phyloP scores from a whole-genome alignment of 306 rosid species.

The Cucumis melo region DNA sequence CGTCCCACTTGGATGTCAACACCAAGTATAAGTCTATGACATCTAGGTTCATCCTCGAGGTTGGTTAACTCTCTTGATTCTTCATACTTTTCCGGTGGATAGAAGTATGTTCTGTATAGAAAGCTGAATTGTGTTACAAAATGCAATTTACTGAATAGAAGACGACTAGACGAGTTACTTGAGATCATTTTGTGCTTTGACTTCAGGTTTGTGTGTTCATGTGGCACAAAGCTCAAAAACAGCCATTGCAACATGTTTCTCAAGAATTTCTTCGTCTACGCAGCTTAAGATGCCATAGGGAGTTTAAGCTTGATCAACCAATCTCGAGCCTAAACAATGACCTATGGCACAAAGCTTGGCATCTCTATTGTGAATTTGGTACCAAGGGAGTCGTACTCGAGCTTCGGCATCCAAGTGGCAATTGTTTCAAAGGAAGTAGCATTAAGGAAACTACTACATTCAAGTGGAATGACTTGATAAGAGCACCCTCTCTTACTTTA shows the following conservation, averaged over 20 bases:
- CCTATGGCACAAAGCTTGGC: slow-evolving; percentile 78
- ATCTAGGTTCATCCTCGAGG: slow-evolving; percentile 80
- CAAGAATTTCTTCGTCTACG: slow-evolving; percentile 42
- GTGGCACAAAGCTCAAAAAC: slow-evolving; percentile 34
- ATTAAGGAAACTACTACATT: slow-evolving; percentile 27
- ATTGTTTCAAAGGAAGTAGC: slow-evolving; percentile 48
- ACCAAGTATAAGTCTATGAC: slow-evolving; percentile 60
- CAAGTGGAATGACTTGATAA: slow-evolving; percentile 70
- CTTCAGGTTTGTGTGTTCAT: slow-evolving; percentile 57
- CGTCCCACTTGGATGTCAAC: slow-evolving; percentile 53
- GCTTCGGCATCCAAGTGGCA: slow-evolving; percentile 32
- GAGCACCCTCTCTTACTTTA: slow-evolving; percentile 51
- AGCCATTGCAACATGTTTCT: slow-evolving; percentile 25
- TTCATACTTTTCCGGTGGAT: not conserved
- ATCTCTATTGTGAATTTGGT: slow-evolving; percentile 81
- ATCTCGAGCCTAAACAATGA: slow-evolving; percentile 32
- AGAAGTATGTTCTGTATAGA: not conserved
- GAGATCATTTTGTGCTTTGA: not conserved
- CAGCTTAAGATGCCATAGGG: slow-evolving; percentile 56
- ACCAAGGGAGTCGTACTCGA: slow-evolving; percentile 61
- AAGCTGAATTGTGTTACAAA: not conserved
- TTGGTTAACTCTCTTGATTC: slow-evolving; percentile 11
- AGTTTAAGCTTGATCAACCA: slow-evolving; percentile 53
- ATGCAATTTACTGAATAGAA: not conserved
- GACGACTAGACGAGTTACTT: not conserved